Evolutionary conservation across 129 eudicot species (phyloP).

Genomic region (sunflower (Helianthus annuus)): HanXRQr2.0-SUNRISE NC_035441.2:43158011-43158510

Average conservation of each 20-base stretch:
- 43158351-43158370: constrained; percentile 13
- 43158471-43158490: constrained; percentile 22
- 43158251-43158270: not conserved
- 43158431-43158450: constrained; percentile 19
- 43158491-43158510: constrained; percentile 12
- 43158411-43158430: not conserved
- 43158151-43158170: no score
- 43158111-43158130: no score
- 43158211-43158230: not conserved
- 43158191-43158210: no score
- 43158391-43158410: constrained; percentile 22
- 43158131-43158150: no score
- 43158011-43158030: no score
- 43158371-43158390: constrained; percentile 20
- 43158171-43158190: no score
- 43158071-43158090: no score
- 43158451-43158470: constrained; percentile 21
- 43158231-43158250: not conserved
- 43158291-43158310: constrained; percentile 26
- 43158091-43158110: no score
- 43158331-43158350: constrained; percentile 13
- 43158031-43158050: no score
- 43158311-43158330: constrained; percentile 33
- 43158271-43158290: not conserved
- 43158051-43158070: no score